These are phyloP conservation scores for Blyttiomyces sp. DNA, from an alignment of 371 early-diverging fungal species.

Conservation along the genomic window DNA sequence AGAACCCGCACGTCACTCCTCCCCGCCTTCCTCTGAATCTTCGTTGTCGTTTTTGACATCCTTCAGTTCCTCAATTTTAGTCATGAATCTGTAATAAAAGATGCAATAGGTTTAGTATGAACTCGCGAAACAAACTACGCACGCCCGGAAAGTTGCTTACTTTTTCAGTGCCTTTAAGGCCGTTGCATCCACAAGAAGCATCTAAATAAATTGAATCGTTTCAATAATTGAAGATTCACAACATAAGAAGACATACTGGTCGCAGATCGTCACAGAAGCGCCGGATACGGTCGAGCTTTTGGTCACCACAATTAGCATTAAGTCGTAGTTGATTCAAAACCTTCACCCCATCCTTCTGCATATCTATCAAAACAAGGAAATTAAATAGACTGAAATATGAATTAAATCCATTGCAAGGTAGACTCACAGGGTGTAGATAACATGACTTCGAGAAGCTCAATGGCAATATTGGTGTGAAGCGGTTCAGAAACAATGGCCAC, in stretches of 20 bases:
- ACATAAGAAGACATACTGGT: background rate
- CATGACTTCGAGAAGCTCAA: conserved; percentile 6
- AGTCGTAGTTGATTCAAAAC: conserved; percentile 1
- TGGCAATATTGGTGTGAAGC: conserved; percentile 1
- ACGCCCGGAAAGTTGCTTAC: background rate
- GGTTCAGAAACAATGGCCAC: background rate
- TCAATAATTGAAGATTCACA: background rate
- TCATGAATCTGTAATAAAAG: conserved; percentile 1
- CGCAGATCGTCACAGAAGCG: conserved; percentile 7
- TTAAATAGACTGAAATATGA: background rate
- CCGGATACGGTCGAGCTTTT: background rate
- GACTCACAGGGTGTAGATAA: background rate
- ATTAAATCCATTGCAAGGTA: background rate
- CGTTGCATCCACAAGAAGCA: conserved; percentile 9
- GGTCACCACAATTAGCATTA: background rate
- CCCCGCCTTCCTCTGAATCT: too few relatives aligned
- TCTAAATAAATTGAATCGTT: background rate
- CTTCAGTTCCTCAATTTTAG: conserved; percentile 1
- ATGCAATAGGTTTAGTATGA: too few relatives aligned
- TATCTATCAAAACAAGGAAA: background rate
- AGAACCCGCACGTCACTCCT: too few relatives aligned
- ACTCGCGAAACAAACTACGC: background rate
- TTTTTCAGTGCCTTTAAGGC: conserved; percentile 5
- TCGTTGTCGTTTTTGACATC: background rate
- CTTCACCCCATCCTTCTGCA: conserved; percentile 7